Percentiles rank a stretch among this genome's conserved stretches.
Conservation (phyloP, 177 flowering plant genomes). For the Vitis hybrid region DNA sequence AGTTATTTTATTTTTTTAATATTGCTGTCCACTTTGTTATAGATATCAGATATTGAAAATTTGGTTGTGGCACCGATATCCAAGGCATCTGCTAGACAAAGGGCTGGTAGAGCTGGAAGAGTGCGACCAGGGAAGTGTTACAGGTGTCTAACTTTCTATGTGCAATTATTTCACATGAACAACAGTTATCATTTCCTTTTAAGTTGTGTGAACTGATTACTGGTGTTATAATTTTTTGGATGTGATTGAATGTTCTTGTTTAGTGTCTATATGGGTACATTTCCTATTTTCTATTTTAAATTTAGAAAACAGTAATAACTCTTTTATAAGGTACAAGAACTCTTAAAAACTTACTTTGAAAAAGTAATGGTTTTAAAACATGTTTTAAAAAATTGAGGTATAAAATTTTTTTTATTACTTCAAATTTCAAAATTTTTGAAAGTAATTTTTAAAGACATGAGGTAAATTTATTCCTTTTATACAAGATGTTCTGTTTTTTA, state of each 20-base stretch:
- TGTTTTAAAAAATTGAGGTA: no score
- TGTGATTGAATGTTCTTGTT: not conserved
- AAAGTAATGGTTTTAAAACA: no score
- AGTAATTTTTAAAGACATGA: no score
- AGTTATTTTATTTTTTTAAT: not conserved
- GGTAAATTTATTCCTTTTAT: no score
- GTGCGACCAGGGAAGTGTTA: constrained; percentile 95
- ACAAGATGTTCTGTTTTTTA: no score
- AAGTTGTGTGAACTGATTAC: constrained; percentile 3
- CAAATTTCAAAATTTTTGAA: no score
- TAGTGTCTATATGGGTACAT: no score
- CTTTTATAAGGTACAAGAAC: no score
- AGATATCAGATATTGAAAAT: constrained; percentile 92
- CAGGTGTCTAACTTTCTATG: constrained; percentile 47
- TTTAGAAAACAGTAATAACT: no score
- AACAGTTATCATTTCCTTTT: not conserved
- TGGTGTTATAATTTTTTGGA: not conserved
- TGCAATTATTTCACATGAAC: not conserved
- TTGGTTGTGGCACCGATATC: constrained; percentile 94
- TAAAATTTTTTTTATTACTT: no score
- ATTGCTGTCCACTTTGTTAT: constrained; percentile 3
- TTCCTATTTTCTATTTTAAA: no score
- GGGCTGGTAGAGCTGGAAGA: constrained; percentile 99
- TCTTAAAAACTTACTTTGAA: no score
- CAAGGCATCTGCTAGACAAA: constrained; percentile 94